These are phyloP conservation scores for Stentor coeruleus DNA, from an alignment of 73 alveolate genomes.

Conservation along the genomic window DNA sequence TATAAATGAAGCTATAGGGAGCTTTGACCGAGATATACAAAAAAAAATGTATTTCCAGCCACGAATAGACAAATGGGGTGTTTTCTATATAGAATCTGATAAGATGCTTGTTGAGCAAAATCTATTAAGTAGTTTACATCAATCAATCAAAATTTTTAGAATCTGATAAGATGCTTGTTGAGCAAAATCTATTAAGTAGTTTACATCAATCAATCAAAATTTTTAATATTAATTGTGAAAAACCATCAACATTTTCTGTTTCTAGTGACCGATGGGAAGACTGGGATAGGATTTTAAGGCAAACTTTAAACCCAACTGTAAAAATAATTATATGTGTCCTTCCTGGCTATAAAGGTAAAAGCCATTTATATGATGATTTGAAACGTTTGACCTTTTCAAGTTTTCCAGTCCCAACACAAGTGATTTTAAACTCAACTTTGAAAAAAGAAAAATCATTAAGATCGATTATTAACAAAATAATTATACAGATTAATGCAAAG, in stretches of 20 bases:
- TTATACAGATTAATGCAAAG: slow-evolving; percentile 91
- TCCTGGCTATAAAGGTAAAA: slow-evolving; percentile 85
- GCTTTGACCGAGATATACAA: slow-evolving; percentile 19
- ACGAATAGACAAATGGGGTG: slow-evolving; percentile 11
- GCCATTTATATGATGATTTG: slow-evolving; percentile 74
- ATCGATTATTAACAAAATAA: slow-evolving; percentile 82
- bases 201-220: slow-evolving; percentile 52
- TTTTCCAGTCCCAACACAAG: slow-evolving; percentile 86
- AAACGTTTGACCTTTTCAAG: slow-evolving; percentile 66
- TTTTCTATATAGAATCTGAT: background rate
- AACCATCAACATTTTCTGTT: slow-evolving; percentile 51
- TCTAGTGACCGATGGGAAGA: slow-evolving; percentile 43
- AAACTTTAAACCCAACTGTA: slow-evolving; percentile 44
- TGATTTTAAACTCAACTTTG: slow-evolving; percentile 71
- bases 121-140: slow-evolving; percentile 48
- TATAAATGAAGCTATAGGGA: slow-evolving; percentile 12
- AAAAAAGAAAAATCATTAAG: slow-evolving; percentile 70
- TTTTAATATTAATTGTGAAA: slow-evolving; percentile 30
- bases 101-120: slow-evolving; percentile 21
- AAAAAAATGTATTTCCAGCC: background rate
- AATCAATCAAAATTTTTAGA: slow-evolving; percentile 44
- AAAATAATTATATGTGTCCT: slow-evolving; percentile 58
- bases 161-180: slow-evolving; percentile 14
- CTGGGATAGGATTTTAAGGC: slow-evolving; percentile 51
- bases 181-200: slow-evolving; percentile 39